Base-by-base conservation (phyloP, 805 yeast genomes). In the Clavispora fructus region DNA sequence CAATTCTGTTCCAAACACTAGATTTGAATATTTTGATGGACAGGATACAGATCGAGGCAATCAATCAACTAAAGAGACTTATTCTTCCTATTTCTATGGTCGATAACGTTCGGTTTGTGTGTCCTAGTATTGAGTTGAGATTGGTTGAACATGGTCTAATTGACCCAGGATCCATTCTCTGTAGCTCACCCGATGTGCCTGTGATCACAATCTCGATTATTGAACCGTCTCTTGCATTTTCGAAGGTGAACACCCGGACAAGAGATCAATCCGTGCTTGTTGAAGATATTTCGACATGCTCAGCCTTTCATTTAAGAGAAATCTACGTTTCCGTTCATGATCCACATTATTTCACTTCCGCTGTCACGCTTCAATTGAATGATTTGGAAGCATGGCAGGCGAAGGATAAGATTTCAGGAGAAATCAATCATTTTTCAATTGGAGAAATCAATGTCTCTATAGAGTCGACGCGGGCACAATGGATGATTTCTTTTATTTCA, bases 11-110 rank as follows among this genome's bases (percentile, higher is more conserved):
- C 12, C 65, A 69, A 23, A 62, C 61, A 14, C 65, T 68, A 13
- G 67, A 75, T 2, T 58, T 81, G 30, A 74, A 73, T 9, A 68
- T 73, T 11, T 68, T 80, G 6, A 65, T 90, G 54, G 97, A 91
- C 60, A 60, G 61, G 14, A 63, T 89, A 13, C 95, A 91, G 48
- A 61, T 78, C 14, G 78, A 79, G 9, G 77, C 85, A 2, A 70
- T 87, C 11, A 61, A 64, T 30, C 64, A 67, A 8, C 61, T 87
- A 25, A 64, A 69, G 25, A 43, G 42, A 7, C 59, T 65, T 19
- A 56, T 74, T 39, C 45, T 54, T 5, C 63, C 67, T 1, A 51
- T 62, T 0, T 64, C 73, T 1, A 53, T 61, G n/a, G 68, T 73
- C 6, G 56, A 59, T 25, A 80, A 75, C 47, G 12, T 77, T 10